Evolutionary conservation across 345 rosid genomes (phyloP).

Genomic region (Camelina hispida): DNA sequence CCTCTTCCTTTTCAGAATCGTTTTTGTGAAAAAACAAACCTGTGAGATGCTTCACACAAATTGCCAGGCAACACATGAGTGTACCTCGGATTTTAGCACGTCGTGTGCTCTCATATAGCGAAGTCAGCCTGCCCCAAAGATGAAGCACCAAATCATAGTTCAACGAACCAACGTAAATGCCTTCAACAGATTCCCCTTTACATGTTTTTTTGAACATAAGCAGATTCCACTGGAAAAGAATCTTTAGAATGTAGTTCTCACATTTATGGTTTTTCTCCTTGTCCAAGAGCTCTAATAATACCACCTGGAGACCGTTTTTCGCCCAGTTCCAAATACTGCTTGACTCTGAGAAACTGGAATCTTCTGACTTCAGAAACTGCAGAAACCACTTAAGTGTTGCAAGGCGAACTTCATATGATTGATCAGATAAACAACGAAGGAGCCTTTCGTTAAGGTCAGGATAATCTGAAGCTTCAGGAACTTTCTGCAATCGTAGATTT

Average conservation of each 20-base stretch:
- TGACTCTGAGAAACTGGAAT: constrained; percentile 52
- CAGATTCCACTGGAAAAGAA: constrained; percentile 81
- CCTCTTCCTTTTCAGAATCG: constrained; percentile 43
- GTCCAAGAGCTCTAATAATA: constrained; percentile 61
- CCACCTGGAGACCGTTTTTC: constrained; percentile 61
- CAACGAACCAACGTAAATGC: constrained; percentile 61
- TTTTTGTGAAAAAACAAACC: constrained; percentile 47
- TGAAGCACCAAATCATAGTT: constrained; percentile 55
- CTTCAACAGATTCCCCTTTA: constrained; percentile 37
- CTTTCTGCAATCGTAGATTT: constrained; percentile 34
- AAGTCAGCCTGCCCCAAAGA: constrained; percentile 70
- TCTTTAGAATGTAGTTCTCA: constrained; percentile 69
- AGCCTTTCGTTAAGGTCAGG: constrained; percentile 60
- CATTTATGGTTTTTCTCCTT: constrained; percentile 76
- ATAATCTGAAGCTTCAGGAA: constrained; percentile 48
- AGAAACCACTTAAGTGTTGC: constrained; percentile 88
- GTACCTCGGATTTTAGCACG: constrained; percentile 69
- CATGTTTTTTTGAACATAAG: constrained; percentile 56
- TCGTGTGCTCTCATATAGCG: constrained; percentile 59
- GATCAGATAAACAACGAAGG: constrained; percentile 65
- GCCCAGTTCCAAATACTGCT: constrained; percentile 66
- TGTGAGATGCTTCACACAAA: constrained; percentile 67
- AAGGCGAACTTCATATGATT: constrained; percentile 87
- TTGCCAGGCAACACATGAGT: constrained; percentile 82
- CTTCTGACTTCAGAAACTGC: constrained; percentile 61